Percentiles rank a stretch among this genome's conserved stretches.
Evolutionary conservation across 1,139 yeast species (phyloP).

Genomic region (Geotrichum bryndzae): DNA sequence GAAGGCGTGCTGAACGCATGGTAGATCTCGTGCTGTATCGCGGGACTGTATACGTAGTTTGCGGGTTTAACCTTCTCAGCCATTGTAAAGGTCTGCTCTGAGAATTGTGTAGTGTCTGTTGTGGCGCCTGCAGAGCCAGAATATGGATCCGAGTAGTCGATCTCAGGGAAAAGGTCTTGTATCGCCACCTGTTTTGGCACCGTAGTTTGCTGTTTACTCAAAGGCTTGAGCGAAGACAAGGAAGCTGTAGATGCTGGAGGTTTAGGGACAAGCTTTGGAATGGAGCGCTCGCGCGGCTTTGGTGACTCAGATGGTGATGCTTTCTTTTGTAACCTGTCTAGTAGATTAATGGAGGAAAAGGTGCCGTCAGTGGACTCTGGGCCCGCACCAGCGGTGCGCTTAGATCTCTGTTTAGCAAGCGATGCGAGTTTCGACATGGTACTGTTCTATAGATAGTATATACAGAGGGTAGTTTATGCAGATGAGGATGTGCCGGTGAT

Average conservation of each 20-base stretch:
- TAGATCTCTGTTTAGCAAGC: slow-evolving; percentile 17
- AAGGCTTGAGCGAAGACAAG: not conserved
- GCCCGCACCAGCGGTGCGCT: slow-evolving; percentile 4
- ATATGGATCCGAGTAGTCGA: slow-evolving; percentile 7
- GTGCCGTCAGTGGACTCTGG: slow-evolving; percentile 7
- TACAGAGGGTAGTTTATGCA: not conserved
- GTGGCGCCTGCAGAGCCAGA: not conserved
- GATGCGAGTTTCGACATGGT: slow-evolving; percentile 17
- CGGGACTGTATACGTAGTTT: slow-evolving; percentile 6
- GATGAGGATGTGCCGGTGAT: not conserved
- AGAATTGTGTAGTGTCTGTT: not conserved
- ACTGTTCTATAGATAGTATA: not conserved
- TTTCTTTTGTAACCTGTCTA: slow-evolving; percentile 10
- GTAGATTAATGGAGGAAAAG: slow-evolving; percentile 12
- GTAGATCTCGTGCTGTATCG: not conserved
- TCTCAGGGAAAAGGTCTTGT: slow-evolving; percentile 11
- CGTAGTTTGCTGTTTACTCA: not conserved
- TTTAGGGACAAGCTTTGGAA: slow-evolving; percentile 8
- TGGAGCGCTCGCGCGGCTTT: not conserved
- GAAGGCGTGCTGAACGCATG: slow-evolving; percentile 61
- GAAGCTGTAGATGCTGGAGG: not conserved
- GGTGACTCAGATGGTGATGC: not conserved
- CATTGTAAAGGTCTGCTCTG: not conserved
- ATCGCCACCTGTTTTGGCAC: not conserved
- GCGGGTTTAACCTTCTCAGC: not conserved